Evolutionary conservation across 139 green algal genomes (phyloP), one percentile per base, ranked within the genome.

Genomic region (Dunaliella primolecta): DNA sequence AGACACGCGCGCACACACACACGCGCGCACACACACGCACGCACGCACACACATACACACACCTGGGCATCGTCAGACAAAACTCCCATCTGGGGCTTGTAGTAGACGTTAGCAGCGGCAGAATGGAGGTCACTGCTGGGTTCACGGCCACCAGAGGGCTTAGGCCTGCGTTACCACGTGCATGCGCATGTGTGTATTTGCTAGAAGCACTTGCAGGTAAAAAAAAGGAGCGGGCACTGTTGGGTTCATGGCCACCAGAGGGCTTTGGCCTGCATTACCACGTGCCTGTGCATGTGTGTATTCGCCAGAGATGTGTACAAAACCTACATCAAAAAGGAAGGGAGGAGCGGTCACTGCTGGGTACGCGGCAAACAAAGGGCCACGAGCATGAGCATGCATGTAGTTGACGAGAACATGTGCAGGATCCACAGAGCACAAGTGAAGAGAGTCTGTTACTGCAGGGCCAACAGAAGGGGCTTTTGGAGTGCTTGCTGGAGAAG

Each of bases 41-140:
- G 15, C 46, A 64, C 46, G 23, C 32, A 38, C 32, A 81, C 76
- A 30, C 31, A 38, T 30, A 30, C 76, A 38, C 31, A 56, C 30
- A 71, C 29, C 72, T 82, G 81, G 21, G 86, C 75, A 78, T 89
- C 86, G 77, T 89, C 86, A 29, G 78, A 85, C 29, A 89, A 38
- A 57, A 89, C 80, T 3, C 86, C 86, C 3, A 35, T 56, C 0
- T 81, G 75, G 0, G 86, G 86, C 33, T 84, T 81, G 71, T 86
- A 81, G 70, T 79, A 88, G 0, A 38, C 56, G 0, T 30, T 32
- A 15, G 46, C 7, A 64, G 7, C 7, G 15, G 46, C 46, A 25
- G n/a, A n/a, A n/a, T n/a, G n/a, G n/a, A 25, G 46, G 46, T 64
- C 46, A 25, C 24, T n/a, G 31, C 84, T 84, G 1, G 36, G 30